phyloP scores from a whole-genome alignment of 768 basidiomycete genomes.

The Rhizopogon vesiculosus region DNA sequence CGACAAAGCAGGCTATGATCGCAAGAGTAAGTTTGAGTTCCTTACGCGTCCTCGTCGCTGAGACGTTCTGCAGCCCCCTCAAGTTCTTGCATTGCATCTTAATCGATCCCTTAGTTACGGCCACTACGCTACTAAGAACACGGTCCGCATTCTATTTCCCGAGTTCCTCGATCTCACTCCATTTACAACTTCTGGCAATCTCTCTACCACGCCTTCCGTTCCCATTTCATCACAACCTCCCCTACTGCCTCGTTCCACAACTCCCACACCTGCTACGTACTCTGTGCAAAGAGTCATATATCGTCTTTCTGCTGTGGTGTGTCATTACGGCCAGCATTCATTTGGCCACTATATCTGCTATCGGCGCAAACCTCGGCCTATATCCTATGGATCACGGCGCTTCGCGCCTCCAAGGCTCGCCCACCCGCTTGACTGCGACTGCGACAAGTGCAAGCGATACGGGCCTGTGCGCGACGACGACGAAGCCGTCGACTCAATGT shows the following conservation, averaged over 20 bases:
- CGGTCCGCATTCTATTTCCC: constrained; percentile 74
- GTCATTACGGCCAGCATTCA: constrained; percentile 89
- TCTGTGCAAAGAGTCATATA: constrained; percentile 67
- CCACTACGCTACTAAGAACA: constrained; percentile 76
- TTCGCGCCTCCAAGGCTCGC: constrained; percentile 32
- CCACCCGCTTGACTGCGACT: constrained; percentile 42
- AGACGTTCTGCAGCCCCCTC: constrained; percentile 60
- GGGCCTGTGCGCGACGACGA: constrained; percentile 60
- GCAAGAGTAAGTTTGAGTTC: constrained; percentile 57
- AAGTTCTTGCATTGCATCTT: constrained; percentile 82
- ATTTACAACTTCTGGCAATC: constrained; percentile 77
- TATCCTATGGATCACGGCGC: constrained; percentile 33
- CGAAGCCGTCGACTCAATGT: constrained; percentile 27
- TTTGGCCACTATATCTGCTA: constrained; percentile 96
- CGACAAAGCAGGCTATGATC: constrained; percentile 89
- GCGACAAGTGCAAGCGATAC: constrained; percentile 39
- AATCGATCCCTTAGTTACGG: constrained; percentile 88
- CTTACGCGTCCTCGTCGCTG: constrained; percentile 8
- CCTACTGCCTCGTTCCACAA: constrained; percentile 41
- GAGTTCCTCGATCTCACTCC: constrained; percentile 87
- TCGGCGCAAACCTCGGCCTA: constrained; percentile 69
- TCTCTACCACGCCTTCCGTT: constrained; percentile 63
- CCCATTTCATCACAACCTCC: constrained; percentile 67
- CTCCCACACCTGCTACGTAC: constrained; percentile 53
- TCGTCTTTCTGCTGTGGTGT: constrained; percentile 79